Percentiles rank a stretch among this genome's conserved stretches.
Evolutionary conservation across 805 yeast species (phyloP).

Genomic region (Scheffersomyces ergatensis): DNA sequence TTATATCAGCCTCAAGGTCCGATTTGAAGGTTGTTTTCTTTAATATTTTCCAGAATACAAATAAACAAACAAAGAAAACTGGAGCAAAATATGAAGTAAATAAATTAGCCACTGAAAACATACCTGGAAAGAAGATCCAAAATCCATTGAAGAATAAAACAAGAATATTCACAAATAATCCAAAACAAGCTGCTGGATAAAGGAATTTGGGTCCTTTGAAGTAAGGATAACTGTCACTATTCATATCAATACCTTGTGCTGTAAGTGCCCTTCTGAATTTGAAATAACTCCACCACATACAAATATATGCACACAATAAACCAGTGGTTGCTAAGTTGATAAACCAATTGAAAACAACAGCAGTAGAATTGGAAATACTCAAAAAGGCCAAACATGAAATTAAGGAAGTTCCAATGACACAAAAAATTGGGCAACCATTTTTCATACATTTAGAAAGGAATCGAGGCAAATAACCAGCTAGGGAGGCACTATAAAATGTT

Average conservation of each 20-base stretch:
- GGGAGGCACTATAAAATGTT: conserved; percentile 30
- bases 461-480: conserved; percentile 35
- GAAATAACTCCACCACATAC: conserved; percentile 31
- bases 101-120: conserved; percentile 29
- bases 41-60: conserved; percentile 28
- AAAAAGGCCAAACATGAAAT: conserved; percentile 27
- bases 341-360: conserved; percentile 34
- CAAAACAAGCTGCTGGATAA: conserved; percentile 26
- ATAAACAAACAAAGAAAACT: conserved; percentile 22
- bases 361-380: conserved; percentile 24
- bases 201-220: conserved; percentile 19
- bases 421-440: conserved; percentile 32
- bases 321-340: conserved; percentile 36
- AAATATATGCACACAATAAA: conserved; percentile 25
- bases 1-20: conserved; percentile 30
- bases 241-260: conserved; percentile 22
- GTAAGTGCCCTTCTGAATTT: conserved; percentile 25
- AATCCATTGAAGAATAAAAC: conserved; percentile 40
- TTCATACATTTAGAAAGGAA: conserved; percentile 28
- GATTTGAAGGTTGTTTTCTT: conserved; percentile 30
- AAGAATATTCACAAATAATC: conserved; percentile 16
- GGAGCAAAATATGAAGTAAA: conserved; percentile 40
- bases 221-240: conserved; percentile 11
- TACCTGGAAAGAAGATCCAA: conserved; percentile 38
- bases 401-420: conserved; percentile 19